Evolutionary conservation across 75 land plant genomes (phyloP).

Genomic region (Cupressus sempervirens): DNA sequence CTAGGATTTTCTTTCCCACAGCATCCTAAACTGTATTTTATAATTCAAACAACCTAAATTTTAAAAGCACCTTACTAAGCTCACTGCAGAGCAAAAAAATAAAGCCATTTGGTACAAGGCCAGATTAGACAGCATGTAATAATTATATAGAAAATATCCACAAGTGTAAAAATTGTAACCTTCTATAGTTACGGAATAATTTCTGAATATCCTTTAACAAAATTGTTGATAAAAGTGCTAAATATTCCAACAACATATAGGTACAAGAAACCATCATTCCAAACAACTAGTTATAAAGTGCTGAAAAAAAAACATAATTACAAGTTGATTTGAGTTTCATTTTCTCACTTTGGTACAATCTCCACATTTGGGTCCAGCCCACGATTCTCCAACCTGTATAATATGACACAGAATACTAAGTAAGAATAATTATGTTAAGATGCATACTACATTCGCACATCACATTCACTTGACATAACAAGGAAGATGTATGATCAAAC

Average conservation of each 20-base stretch:
- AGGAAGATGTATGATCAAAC: not conserved
- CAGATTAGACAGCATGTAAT: not conserved
- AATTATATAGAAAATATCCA: not conserved
- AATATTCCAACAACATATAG: not conserved
- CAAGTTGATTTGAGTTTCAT: not conserved
- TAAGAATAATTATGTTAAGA: not conserved
- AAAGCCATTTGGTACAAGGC: not conserved
- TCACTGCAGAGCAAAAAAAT: too few species aligned
- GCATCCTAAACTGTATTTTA: not conserved
- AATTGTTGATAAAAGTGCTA: not conserved
- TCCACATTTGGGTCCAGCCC: slow-evolving; percentile 94
- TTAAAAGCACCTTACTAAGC: not conserved
- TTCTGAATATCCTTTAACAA: not conserved
- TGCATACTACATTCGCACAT: not conserved
- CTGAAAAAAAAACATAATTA: not conserved
- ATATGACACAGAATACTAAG: not conserved
- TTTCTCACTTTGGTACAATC: slow-evolving; percentile 87
- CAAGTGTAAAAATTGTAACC: not conserved
- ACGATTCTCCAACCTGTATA: slow-evolving; percentile 81
- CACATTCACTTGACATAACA: not conserved
- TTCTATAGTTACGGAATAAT: not conserved
- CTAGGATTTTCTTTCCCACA: not conserved
- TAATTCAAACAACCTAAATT: not conserved
- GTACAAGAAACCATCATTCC: not conserved
- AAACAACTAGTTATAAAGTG: not conserved